These are phyloP conservation scores for Annulohypoxylon truncatum DNA, from an alignment of 2,329 filamentous ascomycete species.

Conservation along the genomic window DNA sequence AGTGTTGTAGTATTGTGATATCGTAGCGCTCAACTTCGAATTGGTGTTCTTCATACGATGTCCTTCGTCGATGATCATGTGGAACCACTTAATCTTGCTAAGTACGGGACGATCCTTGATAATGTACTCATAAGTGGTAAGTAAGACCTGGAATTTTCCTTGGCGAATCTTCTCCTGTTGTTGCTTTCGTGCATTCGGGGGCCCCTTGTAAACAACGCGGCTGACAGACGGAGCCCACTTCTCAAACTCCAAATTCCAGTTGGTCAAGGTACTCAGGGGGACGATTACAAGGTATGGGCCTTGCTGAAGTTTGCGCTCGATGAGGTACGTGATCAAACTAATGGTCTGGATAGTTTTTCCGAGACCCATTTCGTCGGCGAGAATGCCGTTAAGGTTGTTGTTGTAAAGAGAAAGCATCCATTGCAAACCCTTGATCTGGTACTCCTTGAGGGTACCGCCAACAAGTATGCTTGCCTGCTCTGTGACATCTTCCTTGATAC, in stretches of 20 bases:
- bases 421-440: slow-evolving; percentile 97
- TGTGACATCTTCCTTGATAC: slow-evolving; percentile 90
- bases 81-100: slow-evolving; percentile 99
- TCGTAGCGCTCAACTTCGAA: slow-evolving; percentile 94
- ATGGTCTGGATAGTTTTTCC: slow-evolving; percentile 99
- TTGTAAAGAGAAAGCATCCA: slow-evolving; percentile 99
- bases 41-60: slow-evolving; percentile 99
- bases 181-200: slow-evolving; percentile 85
- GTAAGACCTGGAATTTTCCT: slow-evolving; percentile 92
- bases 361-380: slow-evolving; percentile 99
- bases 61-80: slow-evolving; percentile 99
- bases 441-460: slow-evolving; percentile 94
- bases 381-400: slow-evolving; percentile 98
- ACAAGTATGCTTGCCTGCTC: slow-evolving; percentile 87
- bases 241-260: slow-evolving; percentile 99
- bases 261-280: slow-evolving; percentile 94
- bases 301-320: slow-evolving; percentile 91
- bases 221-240: slow-evolving; percentile 94
- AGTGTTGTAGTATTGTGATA: slow-evolving; percentile 94
- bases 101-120: slow-evolving; percentile 97
- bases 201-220: slow-evolving; percentile 96
- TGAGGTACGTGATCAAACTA: slow-evolving; percentile 95
- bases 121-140: slow-evolving; percentile 99
- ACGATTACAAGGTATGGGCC: slow-evolving; percentile 98
- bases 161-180: slow-evolving; percentile 95